A percentile compares a stretch with the other conserved stretches of the same genome.
phyloP scores from a whole-genome alignment of 2,329 filamentous ascomycete species.

The Hymenoscyphus infarciens region DNA sequence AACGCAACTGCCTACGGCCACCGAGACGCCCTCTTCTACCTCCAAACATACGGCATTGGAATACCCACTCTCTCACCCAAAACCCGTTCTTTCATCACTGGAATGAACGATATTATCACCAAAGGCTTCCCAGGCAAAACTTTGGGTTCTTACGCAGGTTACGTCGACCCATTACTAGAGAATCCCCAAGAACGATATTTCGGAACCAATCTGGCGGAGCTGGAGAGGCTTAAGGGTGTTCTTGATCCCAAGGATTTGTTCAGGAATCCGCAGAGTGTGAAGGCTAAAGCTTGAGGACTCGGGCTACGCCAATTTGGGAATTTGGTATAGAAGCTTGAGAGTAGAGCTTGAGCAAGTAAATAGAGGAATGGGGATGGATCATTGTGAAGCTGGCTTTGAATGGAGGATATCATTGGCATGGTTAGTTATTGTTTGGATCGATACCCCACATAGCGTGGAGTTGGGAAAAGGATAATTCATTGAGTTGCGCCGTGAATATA shows the following conservation, averaged over 20 bases:
- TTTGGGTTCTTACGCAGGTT: constrained; percentile 57
- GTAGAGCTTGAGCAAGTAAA: no score
- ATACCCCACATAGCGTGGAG: no score
- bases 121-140: constrained; percentile 37
- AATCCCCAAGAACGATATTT: constrained; percentile 35
- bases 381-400: no score
- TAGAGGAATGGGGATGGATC: no score
- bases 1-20: constrained; percentile 61
- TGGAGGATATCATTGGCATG: no score
- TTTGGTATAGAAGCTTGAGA: no score
- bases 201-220: constrained; percentile 41
- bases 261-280: constrained; percentile 38
- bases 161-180: constrained; percentile 48
- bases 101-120: constrained; percentile 46
- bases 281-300: background rate
- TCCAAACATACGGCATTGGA: constrained; percentile 58
- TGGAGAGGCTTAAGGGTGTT: constrained; percentile 43
- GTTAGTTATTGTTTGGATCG: no score
- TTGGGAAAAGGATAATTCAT: no score
- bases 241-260: constrained; percentile 48
- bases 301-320: no score
- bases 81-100: constrained; percentile 49
- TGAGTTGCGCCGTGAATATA: no score
- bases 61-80: constrained; percentile 43
- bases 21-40: constrained; percentile 60